Conservation (phyloP, 2,329 filamentous ascomycete genomes). For the Alternaria viburni region DNA sequence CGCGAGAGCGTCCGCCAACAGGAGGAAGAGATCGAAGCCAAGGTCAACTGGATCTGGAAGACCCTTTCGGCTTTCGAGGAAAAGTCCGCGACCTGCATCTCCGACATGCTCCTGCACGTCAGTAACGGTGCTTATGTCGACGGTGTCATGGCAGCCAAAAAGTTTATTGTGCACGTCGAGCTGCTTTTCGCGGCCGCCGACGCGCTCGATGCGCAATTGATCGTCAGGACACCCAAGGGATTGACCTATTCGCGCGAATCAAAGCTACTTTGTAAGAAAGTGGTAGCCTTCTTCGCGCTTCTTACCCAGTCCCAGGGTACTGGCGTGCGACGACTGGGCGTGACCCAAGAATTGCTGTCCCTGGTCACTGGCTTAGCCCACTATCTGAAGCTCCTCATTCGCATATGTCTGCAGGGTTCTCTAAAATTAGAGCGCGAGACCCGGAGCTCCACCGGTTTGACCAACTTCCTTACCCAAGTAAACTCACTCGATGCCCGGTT, state of each 20-base stretch:
- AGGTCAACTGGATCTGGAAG: slow-evolving; percentile 98
- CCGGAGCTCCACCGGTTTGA: slow-evolving; percentile 74
- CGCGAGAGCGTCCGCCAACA: slow-evolving; percentile 79
- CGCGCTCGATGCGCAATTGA: slow-evolving; percentile 77
- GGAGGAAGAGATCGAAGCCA: slow-evolving; percentile 95
- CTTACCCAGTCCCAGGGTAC: slow-evolving; percentile 94
- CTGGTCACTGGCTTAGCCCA: slow-evolving; percentile 95
- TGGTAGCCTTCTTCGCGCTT: slow-evolving; percentile 95
- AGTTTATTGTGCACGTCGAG: slow-evolving; percentile 95
- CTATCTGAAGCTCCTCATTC: slow-evolving; percentile 95
- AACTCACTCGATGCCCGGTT: slow-evolving; percentile 72
- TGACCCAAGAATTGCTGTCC: slow-evolving; percentile 97
- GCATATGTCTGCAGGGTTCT: slow-evolving; percentile 93
- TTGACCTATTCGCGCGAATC: slow-evolving; percentile 92
- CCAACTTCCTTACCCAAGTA: slow-evolving; percentile 83
- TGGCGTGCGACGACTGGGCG: slow-evolving; percentile 86
- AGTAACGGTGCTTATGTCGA: slow-evolving; percentile 97
- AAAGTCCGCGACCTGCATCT: slow-evolving; percentile 96
- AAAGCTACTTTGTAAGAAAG: slow-evolving; percentile 99
- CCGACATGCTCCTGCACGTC: slow-evolving; percentile 97
- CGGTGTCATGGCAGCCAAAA: slow-evolving; percentile 91
- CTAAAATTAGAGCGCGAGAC: slow-evolving; percentile 89
- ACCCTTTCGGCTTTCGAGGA: slow-evolving; percentile 97
- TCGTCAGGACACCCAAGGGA: slow-evolving; percentile 73
- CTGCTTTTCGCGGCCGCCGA: slow-evolving; percentile 90